Conservation (phyloP, 2,329 filamentous ascomycete genomes). For the Dryadomyces sulphureus region DNA sequence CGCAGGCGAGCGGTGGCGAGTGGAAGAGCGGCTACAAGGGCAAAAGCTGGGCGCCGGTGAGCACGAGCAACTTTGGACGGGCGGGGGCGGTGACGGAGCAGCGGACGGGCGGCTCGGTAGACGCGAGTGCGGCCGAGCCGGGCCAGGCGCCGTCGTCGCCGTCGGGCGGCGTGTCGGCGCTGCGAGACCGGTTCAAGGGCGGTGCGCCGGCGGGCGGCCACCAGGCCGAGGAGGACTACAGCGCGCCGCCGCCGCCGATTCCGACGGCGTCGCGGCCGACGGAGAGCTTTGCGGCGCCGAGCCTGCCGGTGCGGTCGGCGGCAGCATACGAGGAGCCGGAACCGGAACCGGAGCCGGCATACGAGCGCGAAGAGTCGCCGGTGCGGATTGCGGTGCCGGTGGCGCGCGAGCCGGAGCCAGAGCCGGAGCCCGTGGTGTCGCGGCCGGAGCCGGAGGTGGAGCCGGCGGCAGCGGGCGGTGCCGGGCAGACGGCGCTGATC, state of each 20-base stretch:
- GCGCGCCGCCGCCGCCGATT: constrained; percentile 45
- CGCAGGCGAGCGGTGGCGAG: constrained; percentile 60
- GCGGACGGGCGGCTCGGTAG: constrained; percentile 42
- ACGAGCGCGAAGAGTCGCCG: constrained; percentile 48
- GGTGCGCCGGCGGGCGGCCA: constrained; percentile 26
- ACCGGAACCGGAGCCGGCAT: constrained; percentile 35
- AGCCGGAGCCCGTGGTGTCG: constrained; percentile 17
- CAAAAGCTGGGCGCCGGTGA: constrained; percentile 79
- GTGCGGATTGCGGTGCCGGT: constrained; percentile 80
- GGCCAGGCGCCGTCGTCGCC: constrained; percentile 12
- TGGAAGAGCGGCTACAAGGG: constrained; percentile 90
- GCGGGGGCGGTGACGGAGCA: constrained; percentile 41
- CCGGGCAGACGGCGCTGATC: constrained; percentile 55
- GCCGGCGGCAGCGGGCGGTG: constrained; percentile 27
- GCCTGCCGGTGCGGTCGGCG: constrained; percentile 46
- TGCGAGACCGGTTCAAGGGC: constrained; percentile 73
- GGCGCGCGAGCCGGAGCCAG: constrained; percentile 36
- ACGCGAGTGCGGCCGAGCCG: constrained; percentile 21
- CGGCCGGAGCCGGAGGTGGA: constrained; percentile 18
- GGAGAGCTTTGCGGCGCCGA: constrained; percentile 65
- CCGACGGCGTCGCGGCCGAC: constrained; percentile 55
- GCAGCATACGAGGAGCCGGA: constrained; percentile 48
- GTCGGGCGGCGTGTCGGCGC: constrained; percentile 51
- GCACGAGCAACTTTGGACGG: constrained; percentile 57
- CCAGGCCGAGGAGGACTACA: constrained; percentile 13